phyloP scores from a whole-genome alignment of 176 grass and related monocot genomes.

The Aegilops bicornis region DNA sequence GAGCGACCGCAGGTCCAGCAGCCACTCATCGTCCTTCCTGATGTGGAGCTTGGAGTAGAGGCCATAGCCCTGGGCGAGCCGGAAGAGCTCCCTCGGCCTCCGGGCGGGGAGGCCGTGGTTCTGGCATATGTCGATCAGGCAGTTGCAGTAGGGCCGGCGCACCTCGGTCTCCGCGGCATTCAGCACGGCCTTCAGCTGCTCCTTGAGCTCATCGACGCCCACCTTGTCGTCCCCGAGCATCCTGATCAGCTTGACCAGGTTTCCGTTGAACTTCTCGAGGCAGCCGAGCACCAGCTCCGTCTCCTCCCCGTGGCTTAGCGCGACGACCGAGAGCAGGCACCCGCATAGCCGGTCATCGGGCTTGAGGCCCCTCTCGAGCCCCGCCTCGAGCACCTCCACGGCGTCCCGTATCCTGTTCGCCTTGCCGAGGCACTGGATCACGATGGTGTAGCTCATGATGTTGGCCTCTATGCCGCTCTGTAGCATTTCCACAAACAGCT shows the following conservation, averaged over 20 bases:
- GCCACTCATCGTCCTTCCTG: constrained; percentile 61
- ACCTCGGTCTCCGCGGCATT: constrained; percentile 43
- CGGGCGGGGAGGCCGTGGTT: constrained; percentile 51
- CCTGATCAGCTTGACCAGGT: constrained; percentile 55
- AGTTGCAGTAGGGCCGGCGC: constrained; percentile 88
- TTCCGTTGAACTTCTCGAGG: constrained; percentile 62
- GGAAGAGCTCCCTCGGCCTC: constrained; percentile 60
- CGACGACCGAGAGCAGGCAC: constrained; percentile 72
- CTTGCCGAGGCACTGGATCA: constrained; percentile 87
- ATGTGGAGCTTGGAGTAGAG: constrained; percentile 62
- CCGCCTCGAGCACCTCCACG: constrained; percentile 43
- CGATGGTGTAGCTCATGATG: constrained; percentile 85
- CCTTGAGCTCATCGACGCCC: constrained; percentile 35
- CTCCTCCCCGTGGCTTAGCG: constrained; percentile 55
- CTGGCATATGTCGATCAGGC: constrained; percentile 83
- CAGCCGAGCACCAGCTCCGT: constrained; percentile 49
- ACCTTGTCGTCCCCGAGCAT: constrained; percentile 43
- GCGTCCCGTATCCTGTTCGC: constrained; percentile 51
- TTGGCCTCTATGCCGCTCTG: constrained; percentile 52
- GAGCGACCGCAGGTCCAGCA: constrained; percentile 62
- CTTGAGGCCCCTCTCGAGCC: constrained; percentile 48
- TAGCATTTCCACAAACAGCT: constrained; percentile 75
- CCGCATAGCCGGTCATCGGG: constrained; percentile 73
- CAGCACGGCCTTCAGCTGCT: constrained; percentile 42
- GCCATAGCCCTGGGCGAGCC: constrained; percentile 55